Percentiles rank a stretch among this genome's conserved stretches.
Conservation (phyloP, 192 early-diverging fungal genomes). For the Dissophora ornata region DNA sequence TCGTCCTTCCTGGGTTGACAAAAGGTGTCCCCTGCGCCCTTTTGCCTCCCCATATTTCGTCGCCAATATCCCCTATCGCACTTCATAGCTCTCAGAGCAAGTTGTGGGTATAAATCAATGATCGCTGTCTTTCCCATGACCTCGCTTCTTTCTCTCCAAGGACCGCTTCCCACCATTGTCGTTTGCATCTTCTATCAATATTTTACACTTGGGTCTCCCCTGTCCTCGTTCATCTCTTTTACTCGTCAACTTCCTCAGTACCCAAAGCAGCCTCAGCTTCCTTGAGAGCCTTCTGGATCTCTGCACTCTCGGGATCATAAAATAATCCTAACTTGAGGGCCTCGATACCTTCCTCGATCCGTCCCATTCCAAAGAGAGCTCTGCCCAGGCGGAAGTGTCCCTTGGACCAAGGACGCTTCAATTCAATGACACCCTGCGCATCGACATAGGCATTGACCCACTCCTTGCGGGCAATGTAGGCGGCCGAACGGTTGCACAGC, state of each 20-base stretch:
- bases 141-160: no score
- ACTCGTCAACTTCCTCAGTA: slow-evolving; percentile 11
- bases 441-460: slow-evolving; percentile 78
- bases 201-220: not conserved
- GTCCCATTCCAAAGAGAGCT: slow-evolving; percentile 84
- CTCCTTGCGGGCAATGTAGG: slow-evolving; percentile 71
- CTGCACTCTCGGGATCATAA: slow-evolving; percentile 77
- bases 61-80: no score
- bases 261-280: slow-evolving; percentile 58
- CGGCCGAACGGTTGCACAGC: slow-evolving; percentile 74
- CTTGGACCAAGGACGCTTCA: slow-evolving; percentile 79
- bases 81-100: slow-evolving; percentile 14
- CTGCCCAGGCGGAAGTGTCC: slow-evolving; percentile 84
- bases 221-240: not conserved
- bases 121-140: no score
- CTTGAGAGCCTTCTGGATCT: slow-evolving; percentile 81
- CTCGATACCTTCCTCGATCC: slow-evolving; percentile 81
- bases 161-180: no score
- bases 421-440: slow-evolving; percentile 72
- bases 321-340: slow-evolving; percentile 84
- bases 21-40: no score
- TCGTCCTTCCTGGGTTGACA: no score
- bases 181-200: not conserved
- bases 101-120: slow-evolving; percentile 7
- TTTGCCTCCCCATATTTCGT: no score